Base-by-base conservation (phyloP, 768 basidiomycete species). In the Boletellus ananas region DNA sequence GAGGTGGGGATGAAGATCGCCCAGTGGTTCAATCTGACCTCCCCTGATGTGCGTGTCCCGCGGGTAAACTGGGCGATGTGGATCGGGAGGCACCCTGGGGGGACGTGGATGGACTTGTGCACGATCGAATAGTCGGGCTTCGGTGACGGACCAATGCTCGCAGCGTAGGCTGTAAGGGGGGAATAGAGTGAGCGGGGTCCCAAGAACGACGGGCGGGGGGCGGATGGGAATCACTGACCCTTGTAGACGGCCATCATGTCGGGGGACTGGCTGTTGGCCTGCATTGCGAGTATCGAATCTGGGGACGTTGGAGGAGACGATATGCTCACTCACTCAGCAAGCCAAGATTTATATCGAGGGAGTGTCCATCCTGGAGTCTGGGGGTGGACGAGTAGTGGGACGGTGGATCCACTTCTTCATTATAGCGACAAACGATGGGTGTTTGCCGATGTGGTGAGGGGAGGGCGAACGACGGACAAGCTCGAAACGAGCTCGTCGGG, bases 1-100 rank as follows among this genome's bases (percentile, higher is more conserved):
- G 59, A 58, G 0, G 60, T 58, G 2, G 60, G 57, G 46, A 61
- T 39, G 57, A 55, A 62, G 45, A 62, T 62, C n/a, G 59, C 56
- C 56, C 59, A 60, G 16, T 62, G 59, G 13, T 51, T 33, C 0
- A 49, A 34, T 18, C 46, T 25, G 1, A 6, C 47, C 0, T 37
- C 44, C 6, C 56, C 59, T 1, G 18, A 27, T 1, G 35, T 1
- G 14, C 50, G 50, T 1, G 43, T 7, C 10, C 51, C 60, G 1
- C 52, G 43, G 21, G 33, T 4, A 46, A 61, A 62, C 34, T 60
- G 59, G 2, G n/a, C 47, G 13, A 60, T 35, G 16, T 17, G 27
- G 12, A 62, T 62, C 5, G 56, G 53, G 17, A 60, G 60, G 34
- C 41, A 18, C 6, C 60, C 50, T 1, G 13, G 1, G 4, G 59